Evolutionary conservation across 805 yeast species (phyloP), one percentile per base, ranked within the genome.

Genomic region (Blastobotrys parvus): DNA sequence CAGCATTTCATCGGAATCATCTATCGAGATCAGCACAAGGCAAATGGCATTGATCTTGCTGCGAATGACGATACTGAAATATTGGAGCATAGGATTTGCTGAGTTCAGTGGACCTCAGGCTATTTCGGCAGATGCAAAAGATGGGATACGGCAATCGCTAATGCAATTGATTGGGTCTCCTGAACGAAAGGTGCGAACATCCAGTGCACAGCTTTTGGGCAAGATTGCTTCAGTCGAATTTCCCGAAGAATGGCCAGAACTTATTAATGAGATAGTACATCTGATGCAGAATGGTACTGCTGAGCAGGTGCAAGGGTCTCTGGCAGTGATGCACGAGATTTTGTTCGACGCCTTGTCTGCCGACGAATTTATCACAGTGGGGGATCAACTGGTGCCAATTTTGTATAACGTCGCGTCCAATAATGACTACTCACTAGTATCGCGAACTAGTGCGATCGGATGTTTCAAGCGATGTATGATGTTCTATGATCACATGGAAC

Each of bases 161-260:
- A 46, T 89, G 34, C 48, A 57, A 2, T 58, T 85, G 23, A 66
- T 76, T 16, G 68, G 67, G 4, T 60, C 69, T 2, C 62, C 68
- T 1, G 72, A 74, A 47, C 67, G 82, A 7, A 84, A 81, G 53
- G 65, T 89, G 13, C 69, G 86, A 45, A 72, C 71, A 23, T 72
- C 83, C 40, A 75, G 83, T 1, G 78, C 89, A 1, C 80, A 85
- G 50, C 80, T 84, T 13, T 74, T 88, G 15, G 83, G 83, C 3
- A 94, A 84, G 54, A 84, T 90, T 13, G 87, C 95, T 0, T 82
- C 83, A 2, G 83, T 80, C 1, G 98, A 90, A 56, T 90, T 76
- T 56, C 98, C 98, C 0, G 97, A 92, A 57, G 94, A 87, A 58
- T 90, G 97, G 97, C 95, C 97, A 0, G 72, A 69, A 18, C 65